Percentiles rank a stretch among this genome's conserved stretches.
Conservation (phyloP, 768 basidiomycete genomes). For the Botryobasidium botryosum region DNA sequence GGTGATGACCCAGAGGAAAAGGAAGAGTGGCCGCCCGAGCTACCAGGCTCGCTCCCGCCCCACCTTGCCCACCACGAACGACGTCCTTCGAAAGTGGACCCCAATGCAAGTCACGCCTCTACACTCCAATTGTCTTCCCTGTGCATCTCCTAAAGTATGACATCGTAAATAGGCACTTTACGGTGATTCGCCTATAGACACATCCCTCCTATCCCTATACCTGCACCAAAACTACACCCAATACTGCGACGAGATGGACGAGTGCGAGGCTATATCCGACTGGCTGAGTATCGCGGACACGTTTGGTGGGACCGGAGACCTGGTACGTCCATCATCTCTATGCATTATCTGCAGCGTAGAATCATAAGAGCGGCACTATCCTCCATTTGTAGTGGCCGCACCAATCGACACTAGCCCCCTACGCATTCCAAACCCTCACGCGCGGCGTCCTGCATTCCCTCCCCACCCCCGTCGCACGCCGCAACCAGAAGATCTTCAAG, state of each 20-base stretch:
- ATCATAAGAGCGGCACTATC: conserved; percentile 21
- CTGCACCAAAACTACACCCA: conserved; percentile 87
- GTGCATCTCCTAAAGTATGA: not conserved
- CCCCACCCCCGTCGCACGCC: conserved; percentile 68
- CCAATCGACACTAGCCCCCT: conserved; percentile 33
- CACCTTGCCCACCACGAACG: conserved; percentile 40
- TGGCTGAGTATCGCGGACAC: conserved; percentile 65
- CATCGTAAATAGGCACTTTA: conserved; percentile 39
- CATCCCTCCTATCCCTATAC: conserved; percentile 75
- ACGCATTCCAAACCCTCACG: conserved; percentile 71
- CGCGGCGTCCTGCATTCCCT: conserved; percentile 76
- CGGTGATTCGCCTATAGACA: conserved; percentile 78
- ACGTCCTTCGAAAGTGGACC: conserved; percentile 15
- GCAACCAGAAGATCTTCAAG: conserved; percentile 70
- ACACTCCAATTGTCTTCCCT: not conserved
- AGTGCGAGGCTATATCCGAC: conserved; percentile 52
- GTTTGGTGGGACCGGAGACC: conserved; percentile 22
- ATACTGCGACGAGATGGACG: conserved; percentile 63
- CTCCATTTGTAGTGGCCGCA: conserved; percentile 10
- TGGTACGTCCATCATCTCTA: conserved; percentile 20
- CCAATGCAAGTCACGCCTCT: conserved; percentile 14
- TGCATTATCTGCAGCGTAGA: conserved; percentile 32
- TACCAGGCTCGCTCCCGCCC: conserved; percentile 28
- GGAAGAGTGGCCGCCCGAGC: conserved; percentile 29
- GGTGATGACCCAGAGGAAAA: conserved; percentile 57